Percentiles rank a stretch among this genome's conserved stretches.
phyloP scores from a whole-genome alignment of 495 filamentous ascomycete genomes.

The Sordaria brevicollis region DNA sequence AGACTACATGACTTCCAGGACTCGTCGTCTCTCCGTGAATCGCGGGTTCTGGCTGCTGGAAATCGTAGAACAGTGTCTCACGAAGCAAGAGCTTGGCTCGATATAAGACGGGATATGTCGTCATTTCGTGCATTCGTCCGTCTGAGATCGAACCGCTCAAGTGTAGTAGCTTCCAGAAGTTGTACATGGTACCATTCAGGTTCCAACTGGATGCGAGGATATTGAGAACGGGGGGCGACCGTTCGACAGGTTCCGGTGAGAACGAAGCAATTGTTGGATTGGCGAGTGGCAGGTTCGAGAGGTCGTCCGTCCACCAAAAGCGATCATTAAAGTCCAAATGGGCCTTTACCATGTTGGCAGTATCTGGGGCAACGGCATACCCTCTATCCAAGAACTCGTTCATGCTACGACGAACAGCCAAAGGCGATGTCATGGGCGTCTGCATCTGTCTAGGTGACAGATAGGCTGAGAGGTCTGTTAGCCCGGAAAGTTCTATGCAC shows the following conservation, averaged over 20 bases:
- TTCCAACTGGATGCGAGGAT: conserved; percentile 40
- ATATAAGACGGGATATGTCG: conserved; percentile 33
- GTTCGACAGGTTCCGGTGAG: conserved; percentile 27
- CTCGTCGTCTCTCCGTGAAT: conserved; percentile 32
- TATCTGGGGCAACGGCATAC: conserved; percentile 27
- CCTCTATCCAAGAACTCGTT: conserved; percentile 39
- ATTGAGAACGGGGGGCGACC: conserved; percentile 32
- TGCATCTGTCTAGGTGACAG: conserved; percentile 35
- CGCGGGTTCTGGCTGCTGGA: conserved; percentile 37
- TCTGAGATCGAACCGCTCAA: conserved; percentile 31
- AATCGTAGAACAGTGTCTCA: conserved; percentile 39
- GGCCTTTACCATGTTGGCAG: conserved; percentile 28
- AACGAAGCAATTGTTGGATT: conserved; percentile 33
- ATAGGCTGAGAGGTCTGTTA: conserved; percentile 18
- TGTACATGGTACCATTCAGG: conserved; percentile 27
- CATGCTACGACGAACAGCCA: conserved; percentile 38
- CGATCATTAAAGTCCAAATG: conserved; percentile 38
- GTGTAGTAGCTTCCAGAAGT: conserved; percentile 37
- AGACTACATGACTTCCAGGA: conserved; percentile 20
- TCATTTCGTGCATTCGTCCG: conserved; percentile 29
- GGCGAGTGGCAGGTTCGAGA: conserved; percentile 31
- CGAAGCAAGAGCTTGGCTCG: conserved; percentile 39
- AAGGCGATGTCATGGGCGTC: conserved; percentile 39
- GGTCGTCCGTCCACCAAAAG: conserved; percentile 43
- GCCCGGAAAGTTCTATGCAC: not conserved